A percentile compares a stretch with the other conserved stretches of the same genome.
Conservation (phyloP, 306 rosid species). For the Bauhinia variegata region DNA sequence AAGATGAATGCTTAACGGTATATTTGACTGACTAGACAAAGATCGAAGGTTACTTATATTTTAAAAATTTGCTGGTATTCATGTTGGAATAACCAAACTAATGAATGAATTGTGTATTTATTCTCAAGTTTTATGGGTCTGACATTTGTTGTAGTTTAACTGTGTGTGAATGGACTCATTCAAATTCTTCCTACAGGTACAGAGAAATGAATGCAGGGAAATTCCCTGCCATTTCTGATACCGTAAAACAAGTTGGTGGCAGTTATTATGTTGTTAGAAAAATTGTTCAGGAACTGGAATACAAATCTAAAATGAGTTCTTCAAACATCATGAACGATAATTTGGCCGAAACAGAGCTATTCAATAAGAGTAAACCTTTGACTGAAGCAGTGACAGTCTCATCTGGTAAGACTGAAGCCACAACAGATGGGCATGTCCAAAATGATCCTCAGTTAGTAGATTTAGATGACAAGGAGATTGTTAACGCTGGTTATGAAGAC, state of each 20-base stretch:
- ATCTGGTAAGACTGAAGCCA: constrained; percentile 24
- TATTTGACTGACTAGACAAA: background rate
- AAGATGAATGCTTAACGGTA: too few species aligned
- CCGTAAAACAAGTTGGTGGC: constrained; percentile 63
- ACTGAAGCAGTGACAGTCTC: constrained; percentile 30
- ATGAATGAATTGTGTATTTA: too few species aligned
- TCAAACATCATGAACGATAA: constrained; percentile 22
- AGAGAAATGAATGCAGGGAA: constrained; percentile 61
- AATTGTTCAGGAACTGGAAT: constrained; percentile 60
- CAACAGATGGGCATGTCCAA: constrained; percentile 31
- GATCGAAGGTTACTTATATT: background rate
- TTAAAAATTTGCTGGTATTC: constrained; percentile 9
- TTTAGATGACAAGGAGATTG: constrained; percentile 13
- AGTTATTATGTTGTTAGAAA: constrained; percentile 51
- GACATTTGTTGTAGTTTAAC: constrained; percentile 16
- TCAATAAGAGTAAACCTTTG: constrained; percentile 13
- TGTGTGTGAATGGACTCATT: constrained; percentile 4
- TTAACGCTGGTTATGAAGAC: constrained; percentile 32
- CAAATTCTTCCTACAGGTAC: constrained; percentile 48
- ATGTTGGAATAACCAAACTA: constrained; percentile 12
- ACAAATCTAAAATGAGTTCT: constrained; percentile 40
- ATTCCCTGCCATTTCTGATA: constrained; percentile 40
- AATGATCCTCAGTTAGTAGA: constrained; percentile 25
- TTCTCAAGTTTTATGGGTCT: background rate
- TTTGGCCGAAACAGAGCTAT: constrained; percentile 25